phyloP scores from a whole-genome alignment of 2,329 filamentous ascomycete genomes.

The Karstenula rhodostoma region DNA sequence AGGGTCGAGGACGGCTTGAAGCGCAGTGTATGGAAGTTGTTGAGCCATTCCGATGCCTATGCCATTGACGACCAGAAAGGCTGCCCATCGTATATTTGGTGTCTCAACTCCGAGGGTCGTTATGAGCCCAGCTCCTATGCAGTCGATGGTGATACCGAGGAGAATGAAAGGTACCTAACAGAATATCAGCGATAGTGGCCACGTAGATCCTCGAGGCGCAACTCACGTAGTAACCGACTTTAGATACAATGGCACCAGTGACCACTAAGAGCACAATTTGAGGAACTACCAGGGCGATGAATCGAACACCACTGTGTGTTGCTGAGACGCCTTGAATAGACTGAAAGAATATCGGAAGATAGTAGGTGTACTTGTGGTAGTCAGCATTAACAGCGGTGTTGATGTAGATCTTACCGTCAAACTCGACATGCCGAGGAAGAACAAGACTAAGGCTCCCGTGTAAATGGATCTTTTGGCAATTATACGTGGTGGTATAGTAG shows the following conservation, averaged over 20 bases:
- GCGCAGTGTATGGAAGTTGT: too few species aligned
- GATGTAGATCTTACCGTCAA: conserved; percentile 9
- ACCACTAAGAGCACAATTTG: conserved; percentile 15
- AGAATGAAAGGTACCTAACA: conserved; percentile 17
- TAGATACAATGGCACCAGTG: conserved; percentile 15
- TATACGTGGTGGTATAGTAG: conserved; percentile 21
- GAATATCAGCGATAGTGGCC: neutral
- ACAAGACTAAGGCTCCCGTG: conserved; percentile 13
- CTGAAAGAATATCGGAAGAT: conserved; percentile 23
- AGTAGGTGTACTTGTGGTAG: conserved; percentile 6
- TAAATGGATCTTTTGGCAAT: conserved; percentile 17
- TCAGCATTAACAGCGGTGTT: neutral
- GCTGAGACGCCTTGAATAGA: conserved; percentile 11
- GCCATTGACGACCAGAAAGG: conserved; percentile 11
- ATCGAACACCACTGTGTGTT: conserved; percentile 11
- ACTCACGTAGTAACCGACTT: conserved; percentile 17
- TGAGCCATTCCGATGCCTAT: conserved; percentile 14
- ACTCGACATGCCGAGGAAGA: conserved; percentile 14
- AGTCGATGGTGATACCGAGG: conserved; percentile 4
- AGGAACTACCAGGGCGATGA: conserved; percentile 15
- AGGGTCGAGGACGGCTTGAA: too few species aligned
- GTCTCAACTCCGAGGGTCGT: conserved; percentile 7
- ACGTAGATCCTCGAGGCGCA: too few species aligned
- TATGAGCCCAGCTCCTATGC: conserved; percentile 8
- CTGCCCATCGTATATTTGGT: conserved; percentile 12